Conservation (phyloP, 169 alveolate genomes). For the Prorocentrum cordatum region DNA sequence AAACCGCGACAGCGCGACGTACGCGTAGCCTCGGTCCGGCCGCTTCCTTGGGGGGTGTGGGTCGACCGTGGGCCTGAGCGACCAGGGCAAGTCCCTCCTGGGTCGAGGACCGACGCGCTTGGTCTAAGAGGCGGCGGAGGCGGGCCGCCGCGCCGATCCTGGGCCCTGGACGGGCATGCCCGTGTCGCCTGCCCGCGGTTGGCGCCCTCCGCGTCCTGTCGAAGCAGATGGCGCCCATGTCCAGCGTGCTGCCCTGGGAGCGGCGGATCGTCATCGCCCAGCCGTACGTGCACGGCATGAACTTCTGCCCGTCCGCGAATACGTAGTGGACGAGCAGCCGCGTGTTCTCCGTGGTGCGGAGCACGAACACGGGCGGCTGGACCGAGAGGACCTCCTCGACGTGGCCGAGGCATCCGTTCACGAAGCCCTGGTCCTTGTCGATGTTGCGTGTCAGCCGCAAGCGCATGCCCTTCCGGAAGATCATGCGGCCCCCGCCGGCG, state of each 20-base stretch:
- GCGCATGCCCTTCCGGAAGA: background rate
- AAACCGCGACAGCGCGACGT: background rate
- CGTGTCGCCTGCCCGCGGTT: too few species aligned
- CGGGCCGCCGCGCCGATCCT: too few species aligned
- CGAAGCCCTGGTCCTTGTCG: constrained; percentile 4
- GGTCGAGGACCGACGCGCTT: too few species aligned
- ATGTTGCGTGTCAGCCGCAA: background rate
- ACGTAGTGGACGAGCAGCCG: background rate
- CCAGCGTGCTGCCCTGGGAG: background rate
- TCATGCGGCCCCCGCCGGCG: background rate
- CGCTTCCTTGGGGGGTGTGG: too few species aligned
- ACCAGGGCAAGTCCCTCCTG: too few species aligned
- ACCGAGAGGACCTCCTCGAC: background rate
- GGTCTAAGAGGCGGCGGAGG: too few species aligned
- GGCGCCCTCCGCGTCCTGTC: too few species aligned
- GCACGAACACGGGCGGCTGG: background rate
- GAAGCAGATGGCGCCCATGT: background rate
- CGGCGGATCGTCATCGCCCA: background rate
- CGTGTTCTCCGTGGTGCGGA: background rate
- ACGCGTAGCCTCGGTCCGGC: background rate
- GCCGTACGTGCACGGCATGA: background rate
- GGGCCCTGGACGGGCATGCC: too few species aligned
- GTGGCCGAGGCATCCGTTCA: background rate
- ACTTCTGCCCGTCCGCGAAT: background rate
- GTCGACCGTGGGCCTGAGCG: too few species aligned